Evolutionary conservation across 192 early-diverging fungal genomes (phyloP).

Genomic region (Coemansia sp.): DNA sequence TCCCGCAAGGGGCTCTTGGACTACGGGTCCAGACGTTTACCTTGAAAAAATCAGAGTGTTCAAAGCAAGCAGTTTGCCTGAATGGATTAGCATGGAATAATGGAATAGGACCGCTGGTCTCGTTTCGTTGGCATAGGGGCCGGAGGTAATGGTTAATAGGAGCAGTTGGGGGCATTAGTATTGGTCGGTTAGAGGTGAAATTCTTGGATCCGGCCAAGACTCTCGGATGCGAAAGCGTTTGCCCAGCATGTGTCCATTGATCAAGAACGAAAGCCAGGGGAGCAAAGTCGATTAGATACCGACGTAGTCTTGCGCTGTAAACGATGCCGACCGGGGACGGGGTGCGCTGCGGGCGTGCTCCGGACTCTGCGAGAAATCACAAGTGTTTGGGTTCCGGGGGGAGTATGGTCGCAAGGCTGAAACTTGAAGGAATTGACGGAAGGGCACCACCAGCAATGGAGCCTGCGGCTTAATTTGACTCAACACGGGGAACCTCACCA

Average conservation of each 20-base stretch:
- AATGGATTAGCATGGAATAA: slow-evolving; percentile 70
- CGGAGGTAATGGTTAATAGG: slow-evolving; percentile 74
- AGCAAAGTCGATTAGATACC: slow-evolving; percentile 79
- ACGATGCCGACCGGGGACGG: slow-evolving; percentile 78
- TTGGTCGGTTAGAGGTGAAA: slow-evolving; percentile 79
- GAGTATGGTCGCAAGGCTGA: slow-evolving; percentile 58
- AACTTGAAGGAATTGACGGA: slow-evolving; percentile 52
- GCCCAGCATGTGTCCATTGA: slow-evolving; percentile 67
- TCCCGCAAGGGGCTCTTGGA: no score
- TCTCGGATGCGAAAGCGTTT: slow-evolving; percentile 76
- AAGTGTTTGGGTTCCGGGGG: slow-evolving; percentile 75
- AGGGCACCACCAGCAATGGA: slow-evolving; percentile 49
- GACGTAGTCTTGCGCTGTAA: slow-evolving; percentile 77
- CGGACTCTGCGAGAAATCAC: slow-evolving; percentile 63
- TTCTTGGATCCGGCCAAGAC: slow-evolving; percentile 80
- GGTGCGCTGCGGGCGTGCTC: slow-evolving; percentile 49
- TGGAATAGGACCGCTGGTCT: slow-evolving; percentile 59
- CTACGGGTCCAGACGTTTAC: slow-evolving; percentile 48
- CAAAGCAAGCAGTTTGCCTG: slow-evolving; percentile 55
- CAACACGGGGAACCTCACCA: slow-evolving; percentile 55
- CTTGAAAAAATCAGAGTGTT: slow-evolving; percentile 65
- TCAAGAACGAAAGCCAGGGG: slow-evolving; percentile 76
- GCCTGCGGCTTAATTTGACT: slow-evolving; percentile 65
- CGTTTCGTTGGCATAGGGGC: slow-evolving; percentile 59
- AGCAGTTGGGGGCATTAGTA: slow-evolving; percentile 78